phyloP scores from a whole-genome alignment of 208 protist species.

The Acanthamoeba triangularis region DNA sequence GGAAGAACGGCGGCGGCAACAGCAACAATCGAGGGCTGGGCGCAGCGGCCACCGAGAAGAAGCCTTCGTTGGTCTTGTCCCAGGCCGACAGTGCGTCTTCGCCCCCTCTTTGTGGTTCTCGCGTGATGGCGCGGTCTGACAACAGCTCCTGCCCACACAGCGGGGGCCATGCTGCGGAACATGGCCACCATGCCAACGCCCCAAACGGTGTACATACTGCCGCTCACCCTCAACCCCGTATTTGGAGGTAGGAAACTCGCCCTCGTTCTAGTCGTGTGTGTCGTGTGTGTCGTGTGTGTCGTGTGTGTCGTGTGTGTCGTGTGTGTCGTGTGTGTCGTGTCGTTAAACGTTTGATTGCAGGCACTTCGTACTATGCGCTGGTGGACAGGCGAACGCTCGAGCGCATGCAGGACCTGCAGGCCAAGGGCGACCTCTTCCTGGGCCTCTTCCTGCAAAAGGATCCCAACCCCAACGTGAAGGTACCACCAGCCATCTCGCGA shows the following conservation, averaged over 20 bases:
- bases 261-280: background rate
- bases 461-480: constrained; percentile 35
- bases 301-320: background rate
- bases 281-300: background rate
- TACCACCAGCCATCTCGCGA: background rate
- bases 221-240: constrained; percentile 41
- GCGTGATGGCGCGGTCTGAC: too few relatives aligned
- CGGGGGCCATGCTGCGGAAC: constrained; percentile 14
- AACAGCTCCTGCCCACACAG: background rate
- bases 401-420: constrained; percentile 27
- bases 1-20: background rate
- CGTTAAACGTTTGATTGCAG: background rate
- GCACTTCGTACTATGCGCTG: constrained; percentile 51
- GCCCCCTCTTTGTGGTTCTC: background rate
- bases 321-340: background rate
- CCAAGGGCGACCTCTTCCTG: constrained; percentile 21
- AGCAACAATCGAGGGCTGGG: background rate
- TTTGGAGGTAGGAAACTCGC: background rate
- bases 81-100: background rate
- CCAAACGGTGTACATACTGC: constrained; percentile 19
- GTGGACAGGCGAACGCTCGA: constrained; percentile 18
- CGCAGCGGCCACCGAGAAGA: background rate
- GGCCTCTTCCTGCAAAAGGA: constrained; percentile 71
- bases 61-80: constrained; percentile 6
- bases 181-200: constrained; percentile 59